A percentile compares a stretch with the other conserved stretches of the same genome.
Conservation (phyloP, 2,329 filamentous ascomycete species). For the Xylariaceae sp. region DNA sequence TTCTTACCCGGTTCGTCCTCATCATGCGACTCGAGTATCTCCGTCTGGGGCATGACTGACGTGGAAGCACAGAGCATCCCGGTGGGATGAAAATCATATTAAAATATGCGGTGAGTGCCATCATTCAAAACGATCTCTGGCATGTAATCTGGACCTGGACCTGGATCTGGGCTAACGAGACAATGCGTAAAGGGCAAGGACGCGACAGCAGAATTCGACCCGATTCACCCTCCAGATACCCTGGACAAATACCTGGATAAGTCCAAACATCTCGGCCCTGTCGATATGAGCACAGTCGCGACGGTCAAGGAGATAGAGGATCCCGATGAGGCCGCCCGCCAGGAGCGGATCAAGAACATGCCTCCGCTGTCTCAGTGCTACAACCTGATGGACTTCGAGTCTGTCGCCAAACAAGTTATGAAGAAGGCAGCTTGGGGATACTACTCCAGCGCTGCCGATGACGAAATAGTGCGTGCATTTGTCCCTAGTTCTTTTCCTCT, state of each 20-base stretch:
- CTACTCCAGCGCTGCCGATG: constrained; percentile 89
- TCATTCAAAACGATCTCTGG: not conserved
- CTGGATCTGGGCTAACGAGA: not conserved
- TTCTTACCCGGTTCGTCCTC: constrained; percentile 60
- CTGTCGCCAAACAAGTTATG: constrained; percentile 84
- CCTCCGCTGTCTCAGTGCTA: constrained; percentile 82
- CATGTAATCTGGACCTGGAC: not conserved
- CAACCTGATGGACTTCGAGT: constrained; percentile 93
- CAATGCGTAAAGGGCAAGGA: constrained; percentile 62
- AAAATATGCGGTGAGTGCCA: constrained; percentile 67
- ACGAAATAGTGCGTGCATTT: constrained; percentile 65
- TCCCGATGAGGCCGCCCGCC: constrained; percentile 65
- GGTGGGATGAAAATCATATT: constrained; percentile 90
- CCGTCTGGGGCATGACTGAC: not conserved
- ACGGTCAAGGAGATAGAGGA: constrained; percentile 60
- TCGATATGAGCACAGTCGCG: constrained; percentile 78
- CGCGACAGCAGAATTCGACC: constrained; percentile 86
- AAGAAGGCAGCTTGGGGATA: constrained; percentile 97
- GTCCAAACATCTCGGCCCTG: constrained; percentile 81
- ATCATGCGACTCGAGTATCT: not conserved
- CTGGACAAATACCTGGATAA: constrained; percentile 77
- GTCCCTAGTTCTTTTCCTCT: not conserved
- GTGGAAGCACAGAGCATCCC: constrained; percentile 62
- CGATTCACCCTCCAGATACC: constrained; percentile 82
- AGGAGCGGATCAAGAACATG: constrained; percentile 68